Conservation (phyloP, 768 basidiomycete species). For the Tricholoma bakamatsutake region DNA sequence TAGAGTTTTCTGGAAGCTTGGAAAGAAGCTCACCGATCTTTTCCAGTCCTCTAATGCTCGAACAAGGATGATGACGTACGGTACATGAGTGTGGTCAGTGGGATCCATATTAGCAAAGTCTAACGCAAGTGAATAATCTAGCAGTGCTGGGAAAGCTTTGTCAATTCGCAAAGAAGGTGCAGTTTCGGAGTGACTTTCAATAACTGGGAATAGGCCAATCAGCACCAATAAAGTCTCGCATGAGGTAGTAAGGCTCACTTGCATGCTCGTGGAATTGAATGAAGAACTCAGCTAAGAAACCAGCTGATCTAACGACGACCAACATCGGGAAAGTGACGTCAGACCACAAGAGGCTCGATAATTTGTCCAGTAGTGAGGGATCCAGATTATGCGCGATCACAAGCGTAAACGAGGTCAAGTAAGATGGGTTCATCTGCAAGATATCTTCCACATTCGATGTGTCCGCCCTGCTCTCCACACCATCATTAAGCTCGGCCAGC, state of each 20-base stretch:
- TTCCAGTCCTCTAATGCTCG: constrained; percentile 83
- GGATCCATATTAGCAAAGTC: constrained; percentile 79
- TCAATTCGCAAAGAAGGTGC: constrained; percentile 78
- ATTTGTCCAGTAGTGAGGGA: constrained; percentile 43
- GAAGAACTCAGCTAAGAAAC: constrained; percentile 85
- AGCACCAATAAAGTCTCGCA: background rate
- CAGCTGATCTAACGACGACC: constrained; percentile 76
- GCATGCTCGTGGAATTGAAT: constrained; percentile 88
- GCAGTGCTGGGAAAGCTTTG: constrained; percentile 79
- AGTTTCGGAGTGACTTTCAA: constrained; percentile 82
- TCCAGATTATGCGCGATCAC: constrained; percentile 83
- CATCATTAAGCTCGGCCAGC: constrained; percentile 82
- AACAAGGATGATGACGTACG: constrained; percentile 86
- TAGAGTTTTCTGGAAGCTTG: background rate
- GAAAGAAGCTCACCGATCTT: constrained; percentile 43
- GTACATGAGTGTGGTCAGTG: constrained; percentile 86
- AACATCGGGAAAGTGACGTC: constrained; percentile 57
- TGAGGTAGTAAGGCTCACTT: constrained; percentile 40
- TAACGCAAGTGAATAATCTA: constrained; percentile 63
- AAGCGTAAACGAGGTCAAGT: constrained; percentile 62
- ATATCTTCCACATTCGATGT: constrained; percentile 50
- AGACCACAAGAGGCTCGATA: constrained; percentile 66
- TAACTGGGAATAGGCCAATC: constrained; percentile 44
- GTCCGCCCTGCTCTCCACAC: constrained; percentile 68
- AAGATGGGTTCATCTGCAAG: constrained; percentile 48